phyloP scores from a whole-genome alignment of 805 yeast genomes.

The Wickerhamomyces pijperi region DNA sequence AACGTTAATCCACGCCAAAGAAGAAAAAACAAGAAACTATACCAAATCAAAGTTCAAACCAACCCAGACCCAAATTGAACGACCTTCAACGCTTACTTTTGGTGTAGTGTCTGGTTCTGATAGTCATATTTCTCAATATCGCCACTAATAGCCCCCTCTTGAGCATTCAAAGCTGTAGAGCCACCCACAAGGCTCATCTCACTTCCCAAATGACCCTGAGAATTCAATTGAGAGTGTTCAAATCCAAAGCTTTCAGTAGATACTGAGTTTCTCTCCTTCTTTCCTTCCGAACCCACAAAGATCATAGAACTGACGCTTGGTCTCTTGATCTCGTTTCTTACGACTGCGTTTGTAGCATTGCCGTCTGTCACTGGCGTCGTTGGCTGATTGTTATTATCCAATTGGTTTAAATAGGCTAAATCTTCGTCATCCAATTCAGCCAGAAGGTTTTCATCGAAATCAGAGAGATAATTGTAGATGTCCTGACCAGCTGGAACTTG shows the following conservation, averaged over 20 bases:
- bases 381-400: constrained; percentile 4
- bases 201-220: neutral
- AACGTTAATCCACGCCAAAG: too few species aligned
- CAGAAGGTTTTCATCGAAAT: constrained; percentile 3
- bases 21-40: too few species aligned
- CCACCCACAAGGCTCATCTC: constrained; percentile 2
- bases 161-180: neutral
- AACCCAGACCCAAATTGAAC: too few species aligned
- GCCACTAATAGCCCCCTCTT: neutral
- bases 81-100: too few species aligned
- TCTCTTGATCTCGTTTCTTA: neutral
- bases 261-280: neutral
- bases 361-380: neutral
- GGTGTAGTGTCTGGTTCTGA: neutral
- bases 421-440: constrained; percentile 18
- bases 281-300: neutral
- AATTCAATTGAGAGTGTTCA: neutral
- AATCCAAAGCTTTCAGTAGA: neutral
- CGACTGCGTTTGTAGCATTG: neutral
- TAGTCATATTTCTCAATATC: neutral
- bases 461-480: constrained; percentile 2
- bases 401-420: constrained; percentile 12
- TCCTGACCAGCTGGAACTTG: constrained; percentile 1
- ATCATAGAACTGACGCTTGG: neutral
- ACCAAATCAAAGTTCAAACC: too few species aligned